Base-by-base conservation (phyloP, 1,139 yeast species). In the Candida sp. region DNA sequence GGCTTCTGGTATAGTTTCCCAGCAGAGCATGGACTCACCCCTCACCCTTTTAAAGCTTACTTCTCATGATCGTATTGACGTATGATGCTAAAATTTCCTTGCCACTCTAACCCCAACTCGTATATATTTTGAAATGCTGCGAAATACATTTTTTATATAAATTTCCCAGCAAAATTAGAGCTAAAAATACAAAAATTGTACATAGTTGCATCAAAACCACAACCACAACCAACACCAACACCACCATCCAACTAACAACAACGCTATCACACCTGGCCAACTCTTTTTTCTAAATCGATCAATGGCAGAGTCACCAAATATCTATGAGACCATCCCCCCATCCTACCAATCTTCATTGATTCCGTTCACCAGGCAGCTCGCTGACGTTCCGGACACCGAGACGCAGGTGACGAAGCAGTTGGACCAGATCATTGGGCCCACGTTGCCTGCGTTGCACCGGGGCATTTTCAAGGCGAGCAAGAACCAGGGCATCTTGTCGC, bases 401-500 rank as follows among this genome's bases (percentile, higher is more conserved):
- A 28, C 32, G 5, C 44, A 22, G 28, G 25, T 11, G 3, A 17
- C 8, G 22, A 41, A 46, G 37, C 28, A 23, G 17, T 28, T 46
- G 23, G 49, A 42, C 32, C 41, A 30, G 12, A 28, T 42, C 31
- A 47, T 47, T 31, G 42, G 45, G 9, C 49, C 42, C 4, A 31
- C 49, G 3, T 33, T 47, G 22, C 45, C 45, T 11, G 42, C 45
- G n/a, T 38, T 47, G n/a, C 46, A 47, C n/a, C 17, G 46, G 11
- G 49, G 49, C 25, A 31, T 42, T 22, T 47, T 42, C 25, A 41
- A 42, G 4, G 49, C 46, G 12, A 33, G 46, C 27, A 25, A 28
- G 25, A 41, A 26, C n/a, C 39, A 31, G n/a, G 46, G 49, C 3
- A 11, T 43, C 23, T 23, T 47, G 4, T n/a, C 12, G 7, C 30